Conservation (phyloP, 1,284 basidiomycete species). For the Ustilago vetiveriae region DNA sequence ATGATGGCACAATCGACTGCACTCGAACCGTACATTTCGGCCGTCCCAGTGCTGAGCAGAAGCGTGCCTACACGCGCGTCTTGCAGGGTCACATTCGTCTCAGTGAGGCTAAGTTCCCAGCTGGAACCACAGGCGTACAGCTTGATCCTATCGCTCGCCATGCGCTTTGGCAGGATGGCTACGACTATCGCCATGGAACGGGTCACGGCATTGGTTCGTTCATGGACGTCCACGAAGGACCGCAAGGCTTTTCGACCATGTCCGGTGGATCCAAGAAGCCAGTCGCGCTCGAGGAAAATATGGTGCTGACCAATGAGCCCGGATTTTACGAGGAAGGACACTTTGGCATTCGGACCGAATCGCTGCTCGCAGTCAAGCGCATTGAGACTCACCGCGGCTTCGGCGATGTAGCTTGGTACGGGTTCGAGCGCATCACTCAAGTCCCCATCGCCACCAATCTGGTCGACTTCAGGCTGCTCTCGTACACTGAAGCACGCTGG, state of each 20-base stretch:
- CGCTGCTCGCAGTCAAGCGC: constrained; percentile 49
- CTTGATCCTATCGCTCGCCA: constrained; percentile 58
- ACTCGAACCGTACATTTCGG: constrained; percentile 65
- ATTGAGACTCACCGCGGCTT: constrained; percentile 54
- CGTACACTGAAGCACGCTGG: constrained; percentile 62
- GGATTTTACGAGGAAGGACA: constrained; percentile 63
- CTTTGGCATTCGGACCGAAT: constrained; percentile 64
- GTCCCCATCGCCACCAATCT: constrained; percentile 63
- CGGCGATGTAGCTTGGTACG: constrained; percentile 60
- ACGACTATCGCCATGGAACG: constrained; percentile 58
- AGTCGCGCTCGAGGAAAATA: constrained; percentile 46
- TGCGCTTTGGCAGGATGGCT: constrained; percentile 60
- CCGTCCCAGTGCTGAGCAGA: constrained; percentile 57
- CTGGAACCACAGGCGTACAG: constrained; percentile 58
- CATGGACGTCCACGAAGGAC: constrained; percentile 61
- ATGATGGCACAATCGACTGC: constrained; percentile 64
- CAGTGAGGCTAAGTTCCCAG: constrained; percentile 53
- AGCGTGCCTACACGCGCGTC: constrained; percentile 61
- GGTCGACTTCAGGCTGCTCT: constrained; percentile 62
- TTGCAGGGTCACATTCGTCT: constrained; percentile 62
- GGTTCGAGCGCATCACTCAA: constrained; percentile 67
- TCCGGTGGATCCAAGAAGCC: constrained; percentile 49
- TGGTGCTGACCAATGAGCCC: constrained; percentile 61
- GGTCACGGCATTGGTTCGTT: constrained; percentile 63
- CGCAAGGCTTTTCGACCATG: constrained; percentile 57